Evolutionary conservation across 2,329 filamentous ascomycete species (phyloP), one percentile per base, ranked within the genome.

Genomic region (Emergomyces orientalis): DNA sequence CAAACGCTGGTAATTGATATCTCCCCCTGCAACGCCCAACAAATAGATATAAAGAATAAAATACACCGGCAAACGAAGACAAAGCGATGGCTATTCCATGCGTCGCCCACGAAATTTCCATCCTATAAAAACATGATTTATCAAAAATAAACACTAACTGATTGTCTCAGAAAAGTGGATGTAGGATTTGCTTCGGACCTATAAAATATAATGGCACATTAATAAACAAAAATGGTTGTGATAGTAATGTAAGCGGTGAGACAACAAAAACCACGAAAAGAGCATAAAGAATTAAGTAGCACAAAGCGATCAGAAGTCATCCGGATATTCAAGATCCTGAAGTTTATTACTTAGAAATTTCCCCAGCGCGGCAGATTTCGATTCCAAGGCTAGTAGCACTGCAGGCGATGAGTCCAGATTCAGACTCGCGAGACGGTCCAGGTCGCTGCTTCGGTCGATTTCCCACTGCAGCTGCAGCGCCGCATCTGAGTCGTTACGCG

Each of bases 341-440:
- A 78, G 57, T 59, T 77, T 77, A 60, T 76, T 73, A 13, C 74
- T 69, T 14, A 78, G 68, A 59, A 78, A 78, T 13, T 71, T 69
- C 7, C 74, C 76, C 51, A 78, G 62, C 4, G 76, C 76, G 1
- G 75, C 76, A 27, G 74, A 77, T 64, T 78, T 78, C 8, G 76
- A 77, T 62, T 78, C 76, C 13, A 78, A 63, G 0, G 76, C 76
- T 13, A 78, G 67, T 6, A 78, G 67, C 3, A 77, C 76, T 1
- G 73, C 67, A 0, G 76, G 75, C 0, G 73, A 72, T 1, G 76
- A 70, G 5, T 71, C 72, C 0, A 78, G 71, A 52, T 78, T 78
- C 49, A 77, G 64, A 59, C 73, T 74, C 1, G 73, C 70, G 14
- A 78, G 67, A 25, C 76, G 74, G 2, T 72, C 72, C 9, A 78